A percentile compares a stretch with the other conserved stretches of the same genome.
Evolutionary conservation across 2,329 filamentous ascomycete species (phyloP).

Genomic region (Trichoderma hamatum): DNA sequence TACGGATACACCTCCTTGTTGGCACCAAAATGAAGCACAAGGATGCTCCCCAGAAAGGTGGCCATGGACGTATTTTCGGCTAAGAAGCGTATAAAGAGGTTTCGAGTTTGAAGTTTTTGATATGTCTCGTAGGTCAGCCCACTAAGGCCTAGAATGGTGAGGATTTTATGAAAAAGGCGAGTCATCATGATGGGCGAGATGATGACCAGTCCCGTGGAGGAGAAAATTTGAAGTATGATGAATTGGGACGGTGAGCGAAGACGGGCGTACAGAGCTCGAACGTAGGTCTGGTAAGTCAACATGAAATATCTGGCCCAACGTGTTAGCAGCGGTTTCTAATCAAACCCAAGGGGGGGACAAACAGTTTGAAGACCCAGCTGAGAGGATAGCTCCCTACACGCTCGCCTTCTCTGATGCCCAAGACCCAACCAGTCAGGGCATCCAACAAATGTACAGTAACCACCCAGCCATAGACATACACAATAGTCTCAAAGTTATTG

Average conservation of each 20-base stretch:
- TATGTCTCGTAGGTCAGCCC: constrained; percentile 64
- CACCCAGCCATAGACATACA: constrained; percentile 73
- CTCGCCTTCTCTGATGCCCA: constrained; percentile 67
- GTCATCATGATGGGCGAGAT: constrained; percentile 68
- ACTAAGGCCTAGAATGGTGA: constrained; percentile 58
- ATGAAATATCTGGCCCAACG: constrained; percentile 58
- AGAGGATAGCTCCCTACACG: constrained; percentile 70
- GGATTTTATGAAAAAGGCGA: constrained; percentile 56
- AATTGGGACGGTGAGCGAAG: constrained; percentile 68
- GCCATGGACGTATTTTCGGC: constrained; percentile 71
- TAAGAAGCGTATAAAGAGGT: constrained; percentile 68
- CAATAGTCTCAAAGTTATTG: constrained; percentile 66
- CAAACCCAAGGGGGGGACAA: constrained; percentile 36
- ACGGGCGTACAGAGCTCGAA: constrained; percentile 68
- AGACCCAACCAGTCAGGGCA: constrained; percentile 66
- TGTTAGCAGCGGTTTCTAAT: background rate
- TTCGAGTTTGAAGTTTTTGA: constrained; percentile 66
- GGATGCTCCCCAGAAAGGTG: constrained; percentile 66
- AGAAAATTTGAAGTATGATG: constrained; percentile 65
- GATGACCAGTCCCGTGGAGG: constrained; percentile 64
- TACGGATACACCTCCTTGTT: constrained; percentile 72
- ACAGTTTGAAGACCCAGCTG: constrained; percentile 72
- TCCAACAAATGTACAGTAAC: constrained; percentile 67
- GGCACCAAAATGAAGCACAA: constrained; percentile 67
- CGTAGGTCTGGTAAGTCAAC: constrained; percentile 72